phyloP scores from a whole-genome alignment of 106 monocot species.

The Dendrobium nobile region DNA sequence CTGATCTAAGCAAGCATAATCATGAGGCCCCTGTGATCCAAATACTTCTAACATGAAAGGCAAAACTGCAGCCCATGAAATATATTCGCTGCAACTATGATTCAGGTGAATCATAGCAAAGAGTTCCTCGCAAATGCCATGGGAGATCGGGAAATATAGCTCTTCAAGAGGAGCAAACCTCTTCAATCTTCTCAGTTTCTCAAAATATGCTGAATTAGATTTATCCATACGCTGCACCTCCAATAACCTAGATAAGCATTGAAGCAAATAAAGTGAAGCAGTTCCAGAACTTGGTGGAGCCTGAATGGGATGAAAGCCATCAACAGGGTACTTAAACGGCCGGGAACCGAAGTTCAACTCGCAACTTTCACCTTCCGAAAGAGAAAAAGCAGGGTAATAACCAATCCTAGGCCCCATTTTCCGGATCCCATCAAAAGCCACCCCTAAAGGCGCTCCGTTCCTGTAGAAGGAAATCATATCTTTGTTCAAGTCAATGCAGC shows the following conservation, averaged over 20 bases:
- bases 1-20: slow-evolving; percentile 47
- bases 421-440: slow-evolving; percentile 67
- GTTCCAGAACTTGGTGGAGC: slow-evolving; percentile 39
- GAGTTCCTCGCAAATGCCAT: slow-evolving; percentile 72
- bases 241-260: slow-evolving; percentile 63
- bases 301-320: slow-evolving; percentile 74
- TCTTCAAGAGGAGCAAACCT: slow-evolving; percentile 57
- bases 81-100: slow-evolving; percentile 45
- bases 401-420: slow-evolving; percentile 45
- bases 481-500: slow-evolving; percentile 83
- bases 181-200: slow-evolving; percentile 72
- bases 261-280: slow-evolving; percentile 53
- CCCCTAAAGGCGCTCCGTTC: slow-evolving; percentile 80
- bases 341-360: slow-evolving; percentile 85
- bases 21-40: slow-evolving; percentile 58
- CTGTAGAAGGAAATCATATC: slow-evolving; percentile 75
- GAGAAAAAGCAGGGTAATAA: slow-evolving; percentile 85
- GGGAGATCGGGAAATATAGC: slow-evolving; percentile 55
- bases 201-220: slow-evolving; percentile 54
- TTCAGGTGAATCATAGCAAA: slow-evolving; percentile 30
- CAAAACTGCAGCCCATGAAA: slow-evolving; percentile 45
- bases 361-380: slow-evolving; percentile 92
- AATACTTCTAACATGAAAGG: slow-evolving; percentile 64
- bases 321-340: slow-evolving; percentile 77
- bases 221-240: slow-evolving; percentile 61